A percentile compares a stretch with the other conserved stretches of the same genome.
These are phyloP conservation scores for Agrostemma githago DNA, from an alignment of 148 eudicot species.

Conservation along the genomic window DNA sequence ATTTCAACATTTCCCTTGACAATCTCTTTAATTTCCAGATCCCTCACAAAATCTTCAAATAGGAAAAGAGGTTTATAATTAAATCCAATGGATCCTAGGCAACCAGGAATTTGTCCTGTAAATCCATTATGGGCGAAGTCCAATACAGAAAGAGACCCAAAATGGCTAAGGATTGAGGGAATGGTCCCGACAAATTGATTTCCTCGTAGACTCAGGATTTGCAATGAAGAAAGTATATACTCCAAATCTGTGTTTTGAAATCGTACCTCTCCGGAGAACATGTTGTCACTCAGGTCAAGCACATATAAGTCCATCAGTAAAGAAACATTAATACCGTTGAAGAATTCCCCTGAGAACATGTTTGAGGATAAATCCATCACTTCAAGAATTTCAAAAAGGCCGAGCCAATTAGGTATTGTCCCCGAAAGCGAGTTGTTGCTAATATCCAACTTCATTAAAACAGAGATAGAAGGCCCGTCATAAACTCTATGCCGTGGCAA, in stretches of 20 bases:
- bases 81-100: neutral
- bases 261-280: neutral
- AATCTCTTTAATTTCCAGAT: neutral
- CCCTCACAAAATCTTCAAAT: neutral
- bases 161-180: neutral
- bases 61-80: neutral
- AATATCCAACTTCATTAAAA: no score
- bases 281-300: conserved; percentile 4
- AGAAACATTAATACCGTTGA: neutral
- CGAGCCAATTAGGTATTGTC: neutral
- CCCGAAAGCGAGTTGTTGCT: neutral
- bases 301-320: neutral
- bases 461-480: no score
- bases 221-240: neutral
- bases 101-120: conserved; percentile 3
- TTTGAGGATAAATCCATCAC: neutral
- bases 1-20: neutral
- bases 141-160: neutral
- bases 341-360: neutral
- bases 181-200: conserved; percentile 1
- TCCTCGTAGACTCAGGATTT: neutral
- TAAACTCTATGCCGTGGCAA: no score
- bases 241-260: neutral
- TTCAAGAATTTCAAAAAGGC: no score
- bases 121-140: neutral